These are phyloP conservation scores for Arthromyces matolae DNA, from an alignment of 768 basidiomycete genomes.

Conservation along the genomic window DNA sequence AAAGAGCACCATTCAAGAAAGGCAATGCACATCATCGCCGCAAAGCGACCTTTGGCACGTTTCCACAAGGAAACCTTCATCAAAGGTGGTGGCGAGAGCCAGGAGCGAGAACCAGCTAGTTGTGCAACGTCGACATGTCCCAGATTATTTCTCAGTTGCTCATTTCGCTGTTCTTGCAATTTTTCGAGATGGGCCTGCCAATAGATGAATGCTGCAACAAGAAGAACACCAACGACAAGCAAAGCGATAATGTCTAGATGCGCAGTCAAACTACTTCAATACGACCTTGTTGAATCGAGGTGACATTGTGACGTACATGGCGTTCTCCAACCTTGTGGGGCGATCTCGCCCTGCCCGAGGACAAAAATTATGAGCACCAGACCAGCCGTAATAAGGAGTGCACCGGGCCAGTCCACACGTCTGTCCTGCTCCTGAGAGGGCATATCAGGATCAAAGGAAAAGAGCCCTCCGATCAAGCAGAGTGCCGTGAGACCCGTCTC, in stretches of 20 bases:
- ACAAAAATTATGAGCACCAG: conserved; percentile 68
- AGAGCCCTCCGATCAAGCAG: conserved; percentile 47
- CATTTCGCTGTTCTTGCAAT: conserved; percentile 6
- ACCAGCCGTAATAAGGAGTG: conserved; percentile 55
- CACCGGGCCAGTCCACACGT: conserved; percentile 74
- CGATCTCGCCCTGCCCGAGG: conserved; percentile 59
- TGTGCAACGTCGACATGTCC: neutral
- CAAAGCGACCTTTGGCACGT: conserved; percentile 53
- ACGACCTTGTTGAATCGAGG: neutral
- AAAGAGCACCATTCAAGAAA: conserved; percentile 60
- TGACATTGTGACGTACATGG: conserved; percentile 15
- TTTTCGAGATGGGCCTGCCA: conserved; percentile 63
- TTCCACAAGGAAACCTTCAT: conserved; percentile 60
- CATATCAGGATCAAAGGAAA: conserved; percentile 61
- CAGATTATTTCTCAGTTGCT: neutral
- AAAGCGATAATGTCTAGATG: conserved; percentile 59
- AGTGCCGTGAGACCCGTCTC: conserved; percentile 52
- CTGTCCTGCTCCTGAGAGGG: conserved; percentile 38
- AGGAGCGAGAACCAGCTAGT: conserved; percentile 7
- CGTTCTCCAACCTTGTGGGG: conserved; percentile 56
- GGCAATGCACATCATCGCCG: conserved; percentile 52
- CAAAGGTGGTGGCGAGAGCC: conserved; percentile 47
- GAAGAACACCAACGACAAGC: conserved; percentile 54
- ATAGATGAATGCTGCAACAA: conserved; percentile 49
- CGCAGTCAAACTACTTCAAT: neutral